Percentiles rank a stretch among this genome's conserved stretches.
These are phyloP conservation scores for Fusarium denticulatum DNA, from an alignment of 2,329 filamentous ascomycete genomes.

Conservation along the genomic window DNA sequence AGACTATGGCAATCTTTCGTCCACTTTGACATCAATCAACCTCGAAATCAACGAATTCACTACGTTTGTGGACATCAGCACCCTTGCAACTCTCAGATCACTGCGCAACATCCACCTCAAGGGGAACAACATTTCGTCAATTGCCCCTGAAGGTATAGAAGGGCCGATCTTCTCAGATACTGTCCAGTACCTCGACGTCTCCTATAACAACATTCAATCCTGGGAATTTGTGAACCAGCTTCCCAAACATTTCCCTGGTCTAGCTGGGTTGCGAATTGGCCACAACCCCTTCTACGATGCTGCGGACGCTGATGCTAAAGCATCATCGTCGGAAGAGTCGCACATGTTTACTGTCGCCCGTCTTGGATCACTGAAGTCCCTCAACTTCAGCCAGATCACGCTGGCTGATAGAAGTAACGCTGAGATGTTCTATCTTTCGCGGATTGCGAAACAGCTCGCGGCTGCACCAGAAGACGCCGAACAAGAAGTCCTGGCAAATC, in stretches of 20 bases:
- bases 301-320: constrained; percentile 52
- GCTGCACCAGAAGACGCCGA: constrained; percentile 64
- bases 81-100: constrained; percentile 60
- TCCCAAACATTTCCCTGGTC: constrained; percentile 72
- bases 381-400: constrained; percentile 81
- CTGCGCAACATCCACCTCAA: constrained; percentile 77
- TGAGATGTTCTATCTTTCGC: constrained; percentile 91
- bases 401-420: constrained; percentile 82
- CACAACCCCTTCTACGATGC: constrained; percentile 84
- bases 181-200: constrained; percentile 76
- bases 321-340: constrained; percentile 75
- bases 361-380: constrained; percentile 69
- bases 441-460: constrained; percentile 80
- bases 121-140: constrained; percentile 72
- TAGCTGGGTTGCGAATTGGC: constrained; percentile 79
- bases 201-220: constrained; percentile 73
- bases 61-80: constrained; percentile 64
- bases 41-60: constrained; percentile 79
- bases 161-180: constrained; percentile 61
- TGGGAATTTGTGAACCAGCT: constrained; percentile 83
- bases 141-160: constrained; percentile 43
- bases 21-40: constrained; percentile 69
- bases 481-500: constrained; percentile 65
- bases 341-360: constrained; percentile 90
- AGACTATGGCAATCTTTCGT: constrained; percentile 53